Evolutionary conservation across 768 basidiomycete species (phyloP).

Genomic region (Omphalotus guepiniiformis): DNA sequence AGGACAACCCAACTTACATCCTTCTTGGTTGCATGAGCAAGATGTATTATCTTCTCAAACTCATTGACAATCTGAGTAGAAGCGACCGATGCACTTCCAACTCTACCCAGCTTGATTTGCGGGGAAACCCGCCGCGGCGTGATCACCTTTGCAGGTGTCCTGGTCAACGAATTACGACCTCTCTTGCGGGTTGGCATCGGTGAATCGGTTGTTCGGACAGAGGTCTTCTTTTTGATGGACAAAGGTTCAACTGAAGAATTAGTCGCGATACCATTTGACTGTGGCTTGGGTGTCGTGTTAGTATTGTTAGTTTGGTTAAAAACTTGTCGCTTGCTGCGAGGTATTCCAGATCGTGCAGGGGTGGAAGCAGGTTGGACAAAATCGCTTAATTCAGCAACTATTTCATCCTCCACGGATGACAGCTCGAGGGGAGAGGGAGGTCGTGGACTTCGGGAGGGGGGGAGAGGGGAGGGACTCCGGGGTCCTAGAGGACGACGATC

Average conservation of each 20-base stretch:
- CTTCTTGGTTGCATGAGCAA: conserved; percentile 53
- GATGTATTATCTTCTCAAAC: conserved; percentile 41
- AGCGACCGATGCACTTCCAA: conserved; percentile 22
- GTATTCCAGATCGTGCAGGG: conserved; percentile 42
- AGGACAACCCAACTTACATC: conserved; percentile 45
- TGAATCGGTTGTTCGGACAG: conserved; percentile 43
- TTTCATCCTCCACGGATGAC: conserved; percentile 43
- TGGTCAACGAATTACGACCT: conserved; percentile 28
- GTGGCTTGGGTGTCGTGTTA: conserved; percentile 49
- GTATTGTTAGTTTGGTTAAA: conserved; percentile 51
- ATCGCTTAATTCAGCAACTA: conserved; percentile 34
- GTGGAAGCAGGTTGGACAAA: conserved; percentile 22
- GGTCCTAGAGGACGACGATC: conserved; percentile 70
- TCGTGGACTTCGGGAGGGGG: conserved; percentile 39
- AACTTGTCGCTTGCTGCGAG: conserved; percentile 68
- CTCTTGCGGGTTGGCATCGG: conserved; percentile 37
- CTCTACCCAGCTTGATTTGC: conserved; percentile 39
- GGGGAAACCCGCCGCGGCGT: conserved; percentile 56
- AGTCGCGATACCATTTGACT: conserved; percentile 25
- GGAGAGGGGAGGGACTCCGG: conserved; percentile 69
- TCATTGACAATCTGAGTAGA: conserved; percentile 30
- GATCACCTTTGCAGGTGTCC: conserved; percentile 35
- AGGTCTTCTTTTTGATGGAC: conserved; percentile 82
- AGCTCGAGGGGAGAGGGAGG: conserved; percentile 27
- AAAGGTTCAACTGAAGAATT: conserved; percentile 62